These are phyloP conservation scores for Blastobotrys americana DNA, from an alignment of 805 yeast genomes.

Conservation along the genomic window DNA sequence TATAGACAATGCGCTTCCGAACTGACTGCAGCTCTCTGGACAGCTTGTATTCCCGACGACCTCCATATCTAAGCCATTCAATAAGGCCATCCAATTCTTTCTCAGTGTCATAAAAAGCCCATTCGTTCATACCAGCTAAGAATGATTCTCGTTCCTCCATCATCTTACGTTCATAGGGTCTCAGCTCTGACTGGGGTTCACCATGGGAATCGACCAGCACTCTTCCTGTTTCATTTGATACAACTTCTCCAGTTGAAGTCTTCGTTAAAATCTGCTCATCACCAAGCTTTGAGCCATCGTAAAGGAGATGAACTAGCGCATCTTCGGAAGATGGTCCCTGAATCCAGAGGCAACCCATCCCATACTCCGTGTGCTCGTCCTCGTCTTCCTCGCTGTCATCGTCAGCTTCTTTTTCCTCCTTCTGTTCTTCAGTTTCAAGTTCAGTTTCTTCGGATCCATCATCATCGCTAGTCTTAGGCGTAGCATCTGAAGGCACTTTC, in stretches of 20 bases:
- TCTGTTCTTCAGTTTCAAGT: neutral
- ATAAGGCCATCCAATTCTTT: conserved; percentile 51
- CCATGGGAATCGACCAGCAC: conserved; percentile 10
- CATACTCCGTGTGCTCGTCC: conserved; percentile 41
- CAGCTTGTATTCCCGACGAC: conserved; percentile 61
- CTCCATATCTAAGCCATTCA: conserved; percentile 69
- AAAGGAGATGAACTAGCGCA: conserved; percentile 30
- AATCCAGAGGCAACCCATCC: conserved; percentile 81
- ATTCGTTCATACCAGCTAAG: conserved; percentile 43
- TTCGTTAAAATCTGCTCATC: conserved; percentile 13
- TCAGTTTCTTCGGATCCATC: conserved; percentile 9
- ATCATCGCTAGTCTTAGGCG: conserved; percentile 5
- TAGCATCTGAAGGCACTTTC: conserved; percentile 6
- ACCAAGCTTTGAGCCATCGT: neutral
- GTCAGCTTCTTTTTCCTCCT: conserved; percentile 27
- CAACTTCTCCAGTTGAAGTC: conserved; percentile 3
- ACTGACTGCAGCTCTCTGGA: conserved; percentile 52
- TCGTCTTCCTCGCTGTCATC: conserved; percentile 38
- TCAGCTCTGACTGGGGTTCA: neutral
- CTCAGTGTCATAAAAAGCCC: conserved; percentile 64
- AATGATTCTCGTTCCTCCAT: conserved; percentile 61
- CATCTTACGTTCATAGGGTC: conserved; percentile 45
- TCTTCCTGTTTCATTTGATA: conserved; percentile 1
- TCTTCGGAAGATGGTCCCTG: conserved; percentile 75
- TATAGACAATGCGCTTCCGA: conserved; percentile 44